Percentiles rank a stretch among this genome's conserved stretches.
These are phyloP conservation scores for Coelastrella sp. DNA, from an alignment of 139 green algal species.

Conservation along the genomic window DNA sequence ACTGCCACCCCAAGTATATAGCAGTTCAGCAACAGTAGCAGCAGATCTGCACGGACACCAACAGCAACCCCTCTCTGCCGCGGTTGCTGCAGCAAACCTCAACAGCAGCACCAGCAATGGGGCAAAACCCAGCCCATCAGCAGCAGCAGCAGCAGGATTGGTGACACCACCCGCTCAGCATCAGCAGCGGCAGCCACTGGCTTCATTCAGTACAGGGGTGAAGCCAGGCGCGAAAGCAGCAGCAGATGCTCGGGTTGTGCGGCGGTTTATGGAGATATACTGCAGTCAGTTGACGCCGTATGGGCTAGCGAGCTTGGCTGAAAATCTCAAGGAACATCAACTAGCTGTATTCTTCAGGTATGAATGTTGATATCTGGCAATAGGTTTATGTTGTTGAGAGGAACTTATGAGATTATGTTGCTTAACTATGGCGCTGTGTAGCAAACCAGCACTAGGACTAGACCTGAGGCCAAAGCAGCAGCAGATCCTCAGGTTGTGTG, in stretches of 20 bases:
- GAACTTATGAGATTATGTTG: no score
- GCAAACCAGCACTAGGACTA: background rate
- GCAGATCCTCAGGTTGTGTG: slow-evolving; percentile 43
- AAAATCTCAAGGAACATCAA: slow-evolving; percentile 74
- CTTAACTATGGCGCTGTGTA: no score
- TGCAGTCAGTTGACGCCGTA: slow-evolving; percentile 89
- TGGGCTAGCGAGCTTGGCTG: slow-evolving; percentile 75
- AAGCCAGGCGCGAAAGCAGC: background rate
- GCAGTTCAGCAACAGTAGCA: no score
- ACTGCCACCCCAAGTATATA: no score
- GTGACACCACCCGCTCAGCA: background rate
- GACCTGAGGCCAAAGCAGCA: background rate
- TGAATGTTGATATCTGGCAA: background rate
- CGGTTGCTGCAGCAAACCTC: background rate
- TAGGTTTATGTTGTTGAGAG: no score
- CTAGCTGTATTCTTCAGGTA: slow-evolving; percentile 88
- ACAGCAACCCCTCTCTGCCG: background rate
- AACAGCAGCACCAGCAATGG: slow-evolving; percentile 18
- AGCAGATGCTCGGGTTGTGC: slow-evolving; percentile 42
- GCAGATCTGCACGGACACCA: no score
- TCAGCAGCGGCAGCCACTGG: background rate
- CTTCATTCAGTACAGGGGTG: background rate
- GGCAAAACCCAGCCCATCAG: background rate
- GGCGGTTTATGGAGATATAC: slow-evolving; percentile 85
- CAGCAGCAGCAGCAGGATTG: background rate